phyloP scores from a whole-genome alignment of 768 basidiomycete species.

The Podaxis sp. region DNA sequence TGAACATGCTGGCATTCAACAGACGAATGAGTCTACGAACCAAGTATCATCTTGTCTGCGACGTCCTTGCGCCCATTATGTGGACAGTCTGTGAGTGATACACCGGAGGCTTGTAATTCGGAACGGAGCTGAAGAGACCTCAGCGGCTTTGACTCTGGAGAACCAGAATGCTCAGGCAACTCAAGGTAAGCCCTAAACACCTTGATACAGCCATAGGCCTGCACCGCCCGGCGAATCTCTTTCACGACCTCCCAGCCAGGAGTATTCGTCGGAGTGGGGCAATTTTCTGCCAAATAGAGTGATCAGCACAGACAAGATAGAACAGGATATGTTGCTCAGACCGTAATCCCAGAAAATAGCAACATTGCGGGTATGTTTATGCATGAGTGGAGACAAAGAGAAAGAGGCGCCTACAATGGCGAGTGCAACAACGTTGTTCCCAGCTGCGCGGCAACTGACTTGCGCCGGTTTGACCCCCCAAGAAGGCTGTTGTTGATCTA shows the following conservation, averaged over 20 bases:
- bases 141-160: constrained; percentile 1
- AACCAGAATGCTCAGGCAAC: constrained; percentile 22
- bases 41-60: constrained; percentile 29
- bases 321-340: constrained; percentile 12
- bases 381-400: background rate
- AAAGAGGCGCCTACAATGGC: background rate
- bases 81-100: constrained; percentile 30
- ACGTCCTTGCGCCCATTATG: constrained; percentile 26
- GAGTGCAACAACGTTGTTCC: background rate
- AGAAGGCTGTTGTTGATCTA: background rate
- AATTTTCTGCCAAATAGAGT: constrained; percentile 25
- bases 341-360: constrained; percentile 28
- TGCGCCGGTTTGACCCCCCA: background rate
- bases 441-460: background rate
- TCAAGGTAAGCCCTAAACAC: constrained; percentile 32
- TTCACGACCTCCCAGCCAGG: constrained; percentile 28
- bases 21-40: constrained; percentile 16
- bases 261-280: constrained; percentile 24
- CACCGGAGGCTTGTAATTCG: constrained; percentile 30
- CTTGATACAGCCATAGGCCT: constrained; percentile 27
- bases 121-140: constrained; percentile 21
- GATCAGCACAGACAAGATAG: background rate
- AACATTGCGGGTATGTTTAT: constrained; percentile 13
- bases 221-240: constrained; percentile 25
- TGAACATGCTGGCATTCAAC: background rate